Evolutionary conservation across 208 protist genomes (phyloP).

Genomic region (Histomonas meleagridis): DNA sequence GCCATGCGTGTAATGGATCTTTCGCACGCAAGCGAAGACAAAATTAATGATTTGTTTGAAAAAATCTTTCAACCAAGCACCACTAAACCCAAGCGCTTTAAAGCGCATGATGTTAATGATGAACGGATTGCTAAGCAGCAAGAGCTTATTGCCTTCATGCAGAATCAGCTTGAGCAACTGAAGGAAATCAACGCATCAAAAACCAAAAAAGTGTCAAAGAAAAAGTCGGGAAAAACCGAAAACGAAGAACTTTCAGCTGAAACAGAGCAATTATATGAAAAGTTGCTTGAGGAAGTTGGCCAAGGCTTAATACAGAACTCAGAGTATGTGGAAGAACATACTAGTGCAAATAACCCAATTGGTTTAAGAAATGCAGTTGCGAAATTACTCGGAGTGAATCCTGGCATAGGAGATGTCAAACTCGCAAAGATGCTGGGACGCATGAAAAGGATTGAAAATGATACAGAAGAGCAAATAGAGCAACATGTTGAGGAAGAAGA

Average conservation of each 20-base stretch:
- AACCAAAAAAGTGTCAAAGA: neutral
- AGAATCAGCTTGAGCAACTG: neutral
- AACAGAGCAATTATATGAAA: neutral
- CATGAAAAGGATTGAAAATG: too few species aligned
- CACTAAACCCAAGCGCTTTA: too few species aligned
- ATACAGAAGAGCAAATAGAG: too few species aligned
- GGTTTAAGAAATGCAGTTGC: neutral
- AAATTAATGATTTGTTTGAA: too few species aligned
- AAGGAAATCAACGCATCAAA: neutral
- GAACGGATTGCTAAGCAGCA: neutral
- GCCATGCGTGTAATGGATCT: neutral
- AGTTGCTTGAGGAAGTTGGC: neutral
- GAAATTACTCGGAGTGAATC: neutral
- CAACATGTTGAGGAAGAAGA: too few species aligned
- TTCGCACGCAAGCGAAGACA: too few species aligned
- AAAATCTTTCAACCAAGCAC: too few species aligned
- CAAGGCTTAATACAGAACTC: neutral
- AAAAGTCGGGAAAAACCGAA: neutral
- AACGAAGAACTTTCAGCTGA: neutral
- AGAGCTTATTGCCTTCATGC: neutral
- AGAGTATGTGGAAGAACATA: neutral
- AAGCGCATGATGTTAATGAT: neutral
- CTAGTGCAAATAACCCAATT: neutral
- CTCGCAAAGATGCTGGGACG: neutral
- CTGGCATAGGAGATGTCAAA: neutral